A percentile compares a stretch with the other conserved stretches of the same genome.
phyloP scores from a whole-genome alignment of 2,329 filamentous ascomycete genomes.

The Fusarium sp. region DNA sequence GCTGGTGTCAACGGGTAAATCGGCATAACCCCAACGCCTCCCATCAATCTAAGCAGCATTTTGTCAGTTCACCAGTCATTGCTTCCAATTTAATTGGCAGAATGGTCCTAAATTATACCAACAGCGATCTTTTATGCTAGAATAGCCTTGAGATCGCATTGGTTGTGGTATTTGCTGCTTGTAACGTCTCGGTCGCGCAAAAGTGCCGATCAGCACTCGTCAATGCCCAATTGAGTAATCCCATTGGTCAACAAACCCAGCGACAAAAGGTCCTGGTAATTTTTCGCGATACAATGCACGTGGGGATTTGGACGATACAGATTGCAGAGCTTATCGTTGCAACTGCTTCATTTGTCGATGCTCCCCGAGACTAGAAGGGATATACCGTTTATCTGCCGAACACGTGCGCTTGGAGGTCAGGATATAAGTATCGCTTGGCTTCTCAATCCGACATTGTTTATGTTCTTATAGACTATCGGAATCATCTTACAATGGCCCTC shows the following conservation, averaged over 20 bases:
- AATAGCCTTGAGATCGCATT: background rate
- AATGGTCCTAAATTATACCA: background rate
- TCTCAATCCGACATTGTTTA: no score
- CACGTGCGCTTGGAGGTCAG: background rate
- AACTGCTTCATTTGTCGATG: constrained; percentile 34
- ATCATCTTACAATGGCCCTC: constrained; percentile 20
- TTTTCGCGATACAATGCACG: constrained; percentile 27
- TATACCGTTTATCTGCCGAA: background rate
- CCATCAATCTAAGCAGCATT: background rate
- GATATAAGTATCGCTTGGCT: constrained; percentile 11
- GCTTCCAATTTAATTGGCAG: background rate
- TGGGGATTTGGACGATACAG: constrained; percentile 33
- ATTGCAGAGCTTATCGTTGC: constrained; percentile 27
- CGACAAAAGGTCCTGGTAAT: constrained; percentile 35
- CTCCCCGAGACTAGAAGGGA: constrained; percentile 1
- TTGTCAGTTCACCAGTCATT: background rate
- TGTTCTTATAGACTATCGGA: no score
- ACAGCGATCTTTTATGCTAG: background rate
- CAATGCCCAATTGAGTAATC: background rate
- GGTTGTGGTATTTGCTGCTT: background rate
- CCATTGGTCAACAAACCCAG: constrained; percentile 33
- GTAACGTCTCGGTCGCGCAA: constrained; percentile 10
- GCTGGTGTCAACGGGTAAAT: constrained; percentile 12
- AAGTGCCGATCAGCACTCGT: constrained; percentile 29
- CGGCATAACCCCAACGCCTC: constrained; percentile 7